Evolutionary conservation across 441 rosid genomes (phyloP).

Genomic region (Jatropha multifida): DNA sequence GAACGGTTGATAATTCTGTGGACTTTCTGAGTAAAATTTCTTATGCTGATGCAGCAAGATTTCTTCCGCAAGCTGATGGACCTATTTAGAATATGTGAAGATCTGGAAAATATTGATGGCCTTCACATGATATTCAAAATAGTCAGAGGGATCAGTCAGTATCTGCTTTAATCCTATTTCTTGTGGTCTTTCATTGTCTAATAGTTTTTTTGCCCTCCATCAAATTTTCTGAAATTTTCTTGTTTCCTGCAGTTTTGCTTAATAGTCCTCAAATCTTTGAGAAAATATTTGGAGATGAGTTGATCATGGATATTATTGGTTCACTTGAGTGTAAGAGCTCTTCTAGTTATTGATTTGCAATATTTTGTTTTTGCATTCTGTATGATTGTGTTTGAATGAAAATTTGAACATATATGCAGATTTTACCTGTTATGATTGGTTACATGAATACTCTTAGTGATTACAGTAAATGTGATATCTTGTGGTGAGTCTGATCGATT

Average conservation of each 20-base stretch:
- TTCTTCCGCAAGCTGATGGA: slow-evolving; percentile 86
- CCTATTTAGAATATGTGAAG: slow-evolving; percentile 87
- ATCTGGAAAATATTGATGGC: slow-evolving; percentile 78
- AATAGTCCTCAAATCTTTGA: slow-evolving; percentile 91
- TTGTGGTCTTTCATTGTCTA: slow-evolving; percentile 1
- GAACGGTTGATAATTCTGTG: neutral
- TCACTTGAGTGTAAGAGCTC: slow-evolving; percentile 90
- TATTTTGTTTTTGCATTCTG: neutral
- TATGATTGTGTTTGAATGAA: neutral
- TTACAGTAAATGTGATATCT: neutral
- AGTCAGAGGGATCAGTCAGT: slow-evolving; percentile 91
- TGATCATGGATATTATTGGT: slow-evolving; percentile 93
- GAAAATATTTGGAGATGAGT: slow-evolving; percentile 90
- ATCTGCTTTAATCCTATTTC: slow-evolving; percentile 13
- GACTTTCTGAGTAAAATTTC: slow-evolving; percentile 18
- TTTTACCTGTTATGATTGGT: slow-evolving; percentile 9
- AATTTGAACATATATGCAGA: slow-evolving; percentile 5
- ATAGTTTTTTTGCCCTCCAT: slow-evolving; percentile 20
- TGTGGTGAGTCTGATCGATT: neutral
- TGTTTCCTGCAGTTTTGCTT: slow-evolving; percentile 69
- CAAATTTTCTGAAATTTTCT: slow-evolving; percentile 26
- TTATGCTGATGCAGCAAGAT: slow-evolving; percentile 66
- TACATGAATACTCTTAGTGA: neutral
- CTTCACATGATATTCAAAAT: slow-evolving; percentile 95
- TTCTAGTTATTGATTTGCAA: slow-evolving; percentile 12